Base-by-base conservation (phyloP, 441 rosid genomes). In the Viola pubescens region DNA sequence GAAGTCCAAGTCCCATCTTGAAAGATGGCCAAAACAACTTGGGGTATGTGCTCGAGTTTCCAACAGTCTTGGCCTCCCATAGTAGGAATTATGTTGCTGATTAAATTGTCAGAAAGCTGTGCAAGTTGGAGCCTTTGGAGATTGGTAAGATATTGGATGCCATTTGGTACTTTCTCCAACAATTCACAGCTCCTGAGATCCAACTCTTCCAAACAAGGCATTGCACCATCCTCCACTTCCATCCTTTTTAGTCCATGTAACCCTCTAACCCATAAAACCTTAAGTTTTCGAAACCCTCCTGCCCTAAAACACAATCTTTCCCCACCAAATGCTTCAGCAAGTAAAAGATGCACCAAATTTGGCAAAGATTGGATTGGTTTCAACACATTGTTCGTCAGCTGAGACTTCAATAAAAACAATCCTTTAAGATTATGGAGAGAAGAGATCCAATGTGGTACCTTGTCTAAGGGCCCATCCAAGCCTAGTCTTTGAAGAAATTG, bases 101-200 rank as follows among this genome's bases (percentile, higher is more conserved):
- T 52, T 37, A 71, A 48, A 41, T 57, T 57, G 41, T 56, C 61
- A 3, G 69, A 48, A 49, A 65, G 52, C 13, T 46, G 63, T 3
- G 52, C 45, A 53, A 65, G 44, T 13, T 56, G 59, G 0, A 70
- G 52, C 0, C 38, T 40, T 40, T 53, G 58, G 11, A 71, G 62
- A 42, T 39, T 71, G 14, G 52, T 46, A 26, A 71, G 62, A 53
- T 65, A 40, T 40, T 71, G 49, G 2, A 71, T 53, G 1, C 70
- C 70, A 14, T 8, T 39, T 5, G 70, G 70, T 19, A 65, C 43
- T 4, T 46, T 12, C 66, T 65, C 53, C 58, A 70, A 37, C 13
- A 52, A 12, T 61, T 44, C 6, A 46, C 60, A 59, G 3, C 53
- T 8, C 14, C 7, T 3, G 40, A 66, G 43, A 8, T 10, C 4